phyloP scores from a whole-genome alignment of 495 filamentous ascomycete species.

The Penicillium coffeae region DNA sequence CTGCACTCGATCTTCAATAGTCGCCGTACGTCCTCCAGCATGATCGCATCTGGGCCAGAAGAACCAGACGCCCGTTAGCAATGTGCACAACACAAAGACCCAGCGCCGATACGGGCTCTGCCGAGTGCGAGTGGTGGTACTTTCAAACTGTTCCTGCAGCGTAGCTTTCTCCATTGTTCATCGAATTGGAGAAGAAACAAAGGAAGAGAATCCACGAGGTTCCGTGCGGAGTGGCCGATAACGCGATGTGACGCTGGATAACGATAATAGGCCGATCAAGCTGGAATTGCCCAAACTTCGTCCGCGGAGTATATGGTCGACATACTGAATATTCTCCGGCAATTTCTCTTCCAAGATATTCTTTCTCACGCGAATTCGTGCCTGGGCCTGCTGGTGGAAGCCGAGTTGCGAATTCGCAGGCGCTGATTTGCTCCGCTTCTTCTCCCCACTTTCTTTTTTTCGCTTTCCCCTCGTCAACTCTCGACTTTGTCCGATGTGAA shows the following conservation, averaged over 20 bases:
- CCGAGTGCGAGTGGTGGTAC: neutral
- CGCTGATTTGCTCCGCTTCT: neutral
- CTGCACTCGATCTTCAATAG: conserved; percentile 62
- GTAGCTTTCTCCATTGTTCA: neutral
- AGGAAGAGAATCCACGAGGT: too few relatives aligned
- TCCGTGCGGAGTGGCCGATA: too few relatives aligned
- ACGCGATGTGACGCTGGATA: too few relatives aligned
- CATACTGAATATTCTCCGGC: too few relatives aligned
- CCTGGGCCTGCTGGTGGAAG: too few relatives aligned
- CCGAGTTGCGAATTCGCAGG: neutral
- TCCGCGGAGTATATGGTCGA: too few relatives aligned
- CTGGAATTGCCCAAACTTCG: too few relatives aligned
- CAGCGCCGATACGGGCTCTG: conserved; percentile 4
- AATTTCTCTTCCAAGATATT: too few relatives aligned
- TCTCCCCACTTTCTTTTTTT: neutral
- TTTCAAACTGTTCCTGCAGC: neutral
- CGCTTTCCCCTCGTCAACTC: neutral
- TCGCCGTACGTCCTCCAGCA: conserved; percentile 19
- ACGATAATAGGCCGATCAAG: too few relatives aligned
- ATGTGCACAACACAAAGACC: conserved; percentile 7
- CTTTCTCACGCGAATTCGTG: too few relatives aligned
- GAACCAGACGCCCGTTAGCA: conserved; percentile 16
- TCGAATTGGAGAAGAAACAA: neutral
- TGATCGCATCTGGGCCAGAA: conserved; percentile 10
- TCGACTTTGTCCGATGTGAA: neutral